Percentiles rank a stretch among this genome's conserved stretches.
phyloP scores from a whole-genome alignment of 2,329 filamentous ascomycete genomes.

The Colletotrichum tabaci region DNA sequence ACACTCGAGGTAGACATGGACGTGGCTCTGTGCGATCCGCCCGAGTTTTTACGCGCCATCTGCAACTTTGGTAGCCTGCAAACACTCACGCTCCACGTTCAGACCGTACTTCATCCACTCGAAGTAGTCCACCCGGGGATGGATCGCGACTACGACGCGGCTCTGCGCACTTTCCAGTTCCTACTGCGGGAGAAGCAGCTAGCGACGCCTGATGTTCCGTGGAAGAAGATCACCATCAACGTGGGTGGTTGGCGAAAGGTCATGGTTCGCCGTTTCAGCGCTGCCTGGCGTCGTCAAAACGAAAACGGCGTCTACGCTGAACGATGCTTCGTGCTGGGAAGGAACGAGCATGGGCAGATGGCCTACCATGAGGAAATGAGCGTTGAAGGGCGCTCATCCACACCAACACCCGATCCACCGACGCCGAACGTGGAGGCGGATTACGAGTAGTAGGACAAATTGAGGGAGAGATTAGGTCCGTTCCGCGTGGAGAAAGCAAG shows the following conservation, averaged over 20 bases:
- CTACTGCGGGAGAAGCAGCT: constrained; percentile 51
- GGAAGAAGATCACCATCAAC: constrained; percentile 61
- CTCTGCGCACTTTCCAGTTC: constrained; percentile 51
- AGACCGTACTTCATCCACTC: constrained; percentile 56
- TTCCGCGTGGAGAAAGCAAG: neutral
- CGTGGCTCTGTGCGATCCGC: constrained; percentile 51
- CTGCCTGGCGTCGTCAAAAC: constrained; percentile 58
- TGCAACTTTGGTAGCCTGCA: constrained; percentile 57
- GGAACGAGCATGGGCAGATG: constrained; percentile 37
- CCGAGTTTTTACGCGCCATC: constrained; percentile 56
- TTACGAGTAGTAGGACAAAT: constrained; percentile 16
- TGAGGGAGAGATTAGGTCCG: neutral
- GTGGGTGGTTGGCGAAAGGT: constrained; percentile 63
- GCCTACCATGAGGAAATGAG: constrained; percentile 38
- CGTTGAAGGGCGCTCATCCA: constrained; percentile 41
- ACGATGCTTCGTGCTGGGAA: constrained; percentile 61
- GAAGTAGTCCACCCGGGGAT: constrained; percentile 47
- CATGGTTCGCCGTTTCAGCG: constrained; percentile 60
- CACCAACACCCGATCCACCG: constrained; percentile 40
- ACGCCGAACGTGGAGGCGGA: constrained; percentile 29
- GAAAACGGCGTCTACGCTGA: constrained; percentile 61
- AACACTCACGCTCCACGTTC: constrained; percentile 61
- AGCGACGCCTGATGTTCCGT: constrained; percentile 46
- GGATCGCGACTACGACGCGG: constrained; percentile 57
- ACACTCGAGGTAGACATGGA: constrained; percentile 66